These are phyloP conservation scores for Aspergillus sparsus DNA, from an alignment of 495 filamentous ascomycete species.

Conservation along the genomic window DNA sequence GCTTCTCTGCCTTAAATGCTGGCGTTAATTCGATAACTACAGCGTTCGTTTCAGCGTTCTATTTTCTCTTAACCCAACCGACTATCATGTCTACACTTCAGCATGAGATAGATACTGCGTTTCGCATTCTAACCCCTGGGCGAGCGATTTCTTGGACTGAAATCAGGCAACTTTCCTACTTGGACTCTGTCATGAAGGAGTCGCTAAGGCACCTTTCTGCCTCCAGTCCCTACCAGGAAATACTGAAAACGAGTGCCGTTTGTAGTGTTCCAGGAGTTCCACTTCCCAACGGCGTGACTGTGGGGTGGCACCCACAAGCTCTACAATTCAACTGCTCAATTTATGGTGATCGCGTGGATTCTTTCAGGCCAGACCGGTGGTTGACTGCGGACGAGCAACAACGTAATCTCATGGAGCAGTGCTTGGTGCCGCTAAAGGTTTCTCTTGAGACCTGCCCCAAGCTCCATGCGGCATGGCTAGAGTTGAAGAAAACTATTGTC, in stretches of 20 bases:
- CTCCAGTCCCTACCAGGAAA: constrained; percentile 24
- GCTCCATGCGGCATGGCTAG: constrained; percentile 19
- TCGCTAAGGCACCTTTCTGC: constrained; percentile 33
- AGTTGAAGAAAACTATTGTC: constrained; percentile 27
- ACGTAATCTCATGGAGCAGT: constrained; percentile 15
- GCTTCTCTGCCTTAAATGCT: not conserved
- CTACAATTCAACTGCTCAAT: constrained; percentile 35
- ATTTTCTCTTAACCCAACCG: constrained; percentile 11
- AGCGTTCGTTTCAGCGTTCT: constrained; percentile 16
- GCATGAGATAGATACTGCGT: constrained; percentile 20
- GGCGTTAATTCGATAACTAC: constrained; percentile 1
- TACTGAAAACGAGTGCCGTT: constrained; percentile 25
- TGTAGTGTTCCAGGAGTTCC: constrained; percentile 12
- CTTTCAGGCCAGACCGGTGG: constrained; percentile 57
- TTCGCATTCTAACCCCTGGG: not conserved
- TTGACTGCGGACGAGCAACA: constrained; percentile 23
- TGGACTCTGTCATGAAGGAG: constrained; percentile 37
- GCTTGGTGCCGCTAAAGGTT: constrained; percentile 13
- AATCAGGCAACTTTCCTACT: constrained; percentile 17
- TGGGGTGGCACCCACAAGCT: constrained; percentile 29
- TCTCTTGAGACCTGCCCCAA: not conserved
- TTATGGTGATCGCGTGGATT: constrained; percentile 49
- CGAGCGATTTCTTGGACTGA: constrained; percentile 17
- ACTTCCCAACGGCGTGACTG: constrained; percentile 28
- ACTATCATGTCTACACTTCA: constrained; percentile 9